These are phyloP conservation scores for Botryotinia calthae DNA, from an alignment of 2,329 filamentous ascomycete species.

Conservation along the genomic window DNA sequence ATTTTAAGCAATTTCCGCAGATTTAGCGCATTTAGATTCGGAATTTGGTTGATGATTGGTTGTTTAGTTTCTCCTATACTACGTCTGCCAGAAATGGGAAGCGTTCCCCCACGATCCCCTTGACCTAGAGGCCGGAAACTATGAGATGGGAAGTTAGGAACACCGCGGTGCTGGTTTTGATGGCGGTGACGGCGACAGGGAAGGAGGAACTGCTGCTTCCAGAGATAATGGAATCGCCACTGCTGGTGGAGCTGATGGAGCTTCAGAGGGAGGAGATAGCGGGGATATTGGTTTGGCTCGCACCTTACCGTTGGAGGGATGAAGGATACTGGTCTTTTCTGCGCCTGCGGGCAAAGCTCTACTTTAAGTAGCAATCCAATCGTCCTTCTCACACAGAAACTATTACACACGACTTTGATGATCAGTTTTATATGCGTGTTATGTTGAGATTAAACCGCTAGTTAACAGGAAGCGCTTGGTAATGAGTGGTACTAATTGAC, in stretches of 20 bases:
- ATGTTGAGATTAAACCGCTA: background rate
- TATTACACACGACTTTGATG: background rate
- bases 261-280: background rate
- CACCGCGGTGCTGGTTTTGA: background rate
- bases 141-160: background rate
- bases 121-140: accelerated
- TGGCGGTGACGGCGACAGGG: background rate
- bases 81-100: background rate
- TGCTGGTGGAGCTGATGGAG: background rate
- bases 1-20: background rate
- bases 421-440: background rate
- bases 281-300: background rate
- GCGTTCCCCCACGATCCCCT: background rate
- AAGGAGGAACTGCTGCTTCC: background rate
- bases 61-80: background rate
- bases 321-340: background rate
- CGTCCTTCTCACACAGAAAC: background rate
- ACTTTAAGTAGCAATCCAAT: background rate
- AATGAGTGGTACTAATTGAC: background rate
- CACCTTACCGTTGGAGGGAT: background rate
- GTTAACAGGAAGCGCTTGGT: background rate
- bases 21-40: background rate
- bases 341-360: background rate
- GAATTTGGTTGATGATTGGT: background rate
- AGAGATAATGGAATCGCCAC: background rate